These are phyloP conservation scores for Raffaelea deltoideospora DNA, from an alignment of 2,329 filamentous ascomycete genomes.

Conservation along the genomic window DNA sequence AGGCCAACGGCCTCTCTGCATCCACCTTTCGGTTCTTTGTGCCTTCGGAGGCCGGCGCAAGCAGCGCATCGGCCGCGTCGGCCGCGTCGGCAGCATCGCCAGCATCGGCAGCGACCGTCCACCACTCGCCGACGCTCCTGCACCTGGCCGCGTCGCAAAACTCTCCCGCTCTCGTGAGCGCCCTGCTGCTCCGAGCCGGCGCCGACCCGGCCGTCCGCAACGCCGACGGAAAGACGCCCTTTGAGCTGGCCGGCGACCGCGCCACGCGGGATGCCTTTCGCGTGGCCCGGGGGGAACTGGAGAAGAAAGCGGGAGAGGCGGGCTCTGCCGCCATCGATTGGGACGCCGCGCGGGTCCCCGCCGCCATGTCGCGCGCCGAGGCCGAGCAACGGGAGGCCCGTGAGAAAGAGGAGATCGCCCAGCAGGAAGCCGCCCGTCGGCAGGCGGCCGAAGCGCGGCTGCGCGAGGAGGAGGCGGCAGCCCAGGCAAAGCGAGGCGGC, in stretches of 20 bases:
- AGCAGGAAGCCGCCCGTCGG: slow-evolving; percentile 54
- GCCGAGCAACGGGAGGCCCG: slow-evolving; percentile 52
- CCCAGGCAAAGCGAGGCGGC: slow-evolving; percentile 4
- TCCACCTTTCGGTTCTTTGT: slow-evolving; percentile 59
- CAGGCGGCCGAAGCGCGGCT: slow-evolving; percentile 62
- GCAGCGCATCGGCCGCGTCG: too few relatives aligned
- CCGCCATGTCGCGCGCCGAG: slow-evolving; percentile 54
- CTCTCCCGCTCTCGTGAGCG: slow-evolving; percentile 58
- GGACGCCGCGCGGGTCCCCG: slow-evolving; percentile 59
- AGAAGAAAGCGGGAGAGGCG: too few relatives aligned
- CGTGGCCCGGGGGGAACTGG: slow-evolving; percentile 65
- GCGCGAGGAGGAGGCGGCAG: slow-evolving; percentile 25
- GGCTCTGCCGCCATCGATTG: slow-evolving; percentile 58
- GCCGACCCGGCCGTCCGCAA: slow-evolving; percentile 61
- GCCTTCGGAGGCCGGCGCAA: too few relatives aligned
- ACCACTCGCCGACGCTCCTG: slow-evolving; percentile 70
- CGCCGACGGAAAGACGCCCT: slow-evolving; percentile 66
- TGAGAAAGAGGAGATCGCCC: slow-evolving; percentile 54
- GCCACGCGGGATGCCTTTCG: slow-evolving; percentile 83
- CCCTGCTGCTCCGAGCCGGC: slow-evolving; percentile 58
- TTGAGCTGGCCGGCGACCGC: slow-evolving; percentile 76
- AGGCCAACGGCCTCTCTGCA: slow-evolving; percentile 50
- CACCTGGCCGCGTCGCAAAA: slow-evolving; percentile 78
- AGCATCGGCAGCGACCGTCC: slow-evolving; percentile 35
- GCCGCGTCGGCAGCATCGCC: slow-evolving; percentile 45